A percentile compares a stretch with the other conserved stretches of the same genome.
These are phyloP conservation scores for Petasospora fabianii DNA, from an alignment of 1,139 yeast genomes.

Conservation along the genomic window DNA sequence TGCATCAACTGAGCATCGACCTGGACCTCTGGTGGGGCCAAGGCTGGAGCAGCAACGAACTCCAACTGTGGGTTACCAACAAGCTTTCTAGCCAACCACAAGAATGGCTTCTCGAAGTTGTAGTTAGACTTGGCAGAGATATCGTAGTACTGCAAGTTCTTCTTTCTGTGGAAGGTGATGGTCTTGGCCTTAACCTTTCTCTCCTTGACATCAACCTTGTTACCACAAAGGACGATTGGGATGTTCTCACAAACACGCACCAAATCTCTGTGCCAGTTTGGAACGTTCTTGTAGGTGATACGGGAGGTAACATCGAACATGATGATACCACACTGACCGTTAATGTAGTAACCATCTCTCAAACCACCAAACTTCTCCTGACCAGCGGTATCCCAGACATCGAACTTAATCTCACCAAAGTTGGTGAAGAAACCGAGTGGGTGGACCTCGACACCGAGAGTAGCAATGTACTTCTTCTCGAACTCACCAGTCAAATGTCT, in stretches of 20 bases:
- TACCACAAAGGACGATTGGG: conserved; percentile 98
- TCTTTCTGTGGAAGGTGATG: conserved; percentile 99
- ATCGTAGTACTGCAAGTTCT: conserved; percentile 98
- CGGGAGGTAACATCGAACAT: conserved; percentile 99
- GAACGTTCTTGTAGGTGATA: conserved; percentile 99
- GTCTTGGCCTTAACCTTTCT: conserved; percentile 99
- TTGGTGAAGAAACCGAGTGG: conserved; percentile 98
- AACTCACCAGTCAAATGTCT: conserved; percentile 99
- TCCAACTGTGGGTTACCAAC: conserved; percentile 98
- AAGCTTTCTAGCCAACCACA: conserved; percentile 99
- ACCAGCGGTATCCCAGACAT: conserved; percentile 99
- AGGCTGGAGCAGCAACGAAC: conserved; percentile 98
- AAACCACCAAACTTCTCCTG: conserved; percentile 99
- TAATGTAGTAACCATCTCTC: conserved; percentile 98
- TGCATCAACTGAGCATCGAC: conserved; percentile 96
- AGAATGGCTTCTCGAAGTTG: conserved; percentile 99
- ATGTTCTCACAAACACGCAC: conserved; percentile 99
- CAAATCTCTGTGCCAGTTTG: conserved; percentile 99
- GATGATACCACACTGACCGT: conserved; percentile 99
- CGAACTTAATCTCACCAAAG: conserved; percentile 97
- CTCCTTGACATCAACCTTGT: conserved; percentile 99
- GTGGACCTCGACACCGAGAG: conserved; percentile 99
- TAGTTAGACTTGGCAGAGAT: conserved; percentile 99
- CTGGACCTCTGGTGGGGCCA: conserved; percentile 99
- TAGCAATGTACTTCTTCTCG: conserved; percentile 98